Evolutionary conservation across 2,329 filamentous ascomycete genomes (phyloP).

Genomic region (Alternaria brassicae): DNA sequence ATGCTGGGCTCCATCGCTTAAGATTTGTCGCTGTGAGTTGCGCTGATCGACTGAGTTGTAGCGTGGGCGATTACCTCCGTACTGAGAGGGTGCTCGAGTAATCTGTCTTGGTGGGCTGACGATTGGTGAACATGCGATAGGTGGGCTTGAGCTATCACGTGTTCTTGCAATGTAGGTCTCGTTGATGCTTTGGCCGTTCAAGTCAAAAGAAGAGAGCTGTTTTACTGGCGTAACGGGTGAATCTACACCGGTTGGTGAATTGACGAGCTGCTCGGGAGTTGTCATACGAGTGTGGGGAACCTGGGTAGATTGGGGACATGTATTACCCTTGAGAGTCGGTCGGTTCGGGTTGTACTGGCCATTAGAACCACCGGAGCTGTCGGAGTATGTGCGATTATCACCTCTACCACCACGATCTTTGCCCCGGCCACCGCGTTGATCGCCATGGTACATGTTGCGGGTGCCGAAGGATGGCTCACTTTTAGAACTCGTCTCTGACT

Average conservation of each 20-base stretch:
- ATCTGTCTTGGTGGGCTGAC: not conserved
- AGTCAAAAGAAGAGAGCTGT: constrained; percentile 13
- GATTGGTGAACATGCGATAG: not conserved
- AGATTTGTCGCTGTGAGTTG: not conserved
- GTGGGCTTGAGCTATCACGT: not conserved
- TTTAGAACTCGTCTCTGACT: constrained; percentile 10
- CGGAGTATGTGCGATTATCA: constrained; percentile 15
- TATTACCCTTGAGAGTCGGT: constrained; percentile 5
- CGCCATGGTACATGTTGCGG: constrained; percentile 20
- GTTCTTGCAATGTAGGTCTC: constrained; percentile 22
- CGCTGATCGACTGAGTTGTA: constrained; percentile 1
- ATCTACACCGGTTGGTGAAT: not conserved
- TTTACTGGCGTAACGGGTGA: constrained; percentile 10
- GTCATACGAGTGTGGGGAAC: not conserved
- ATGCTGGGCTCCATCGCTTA: constrained; percentile 5
- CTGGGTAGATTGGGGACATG: not conserved
- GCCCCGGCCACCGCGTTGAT: constrained; percentile 13
- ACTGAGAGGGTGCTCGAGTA: not conserved
- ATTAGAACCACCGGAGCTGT: constrained; percentile 25
- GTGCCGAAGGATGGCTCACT: not conserved
- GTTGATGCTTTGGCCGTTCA: constrained; percentile 23
- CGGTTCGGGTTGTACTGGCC: constrained; percentile 6
- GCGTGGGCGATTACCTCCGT: not conserved
- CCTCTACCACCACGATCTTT: constrained; percentile 15
- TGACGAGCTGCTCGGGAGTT: constrained; percentile 6